Conservation (phyloP, 345 rosid genomes). For the Populus tremula region DNA sequence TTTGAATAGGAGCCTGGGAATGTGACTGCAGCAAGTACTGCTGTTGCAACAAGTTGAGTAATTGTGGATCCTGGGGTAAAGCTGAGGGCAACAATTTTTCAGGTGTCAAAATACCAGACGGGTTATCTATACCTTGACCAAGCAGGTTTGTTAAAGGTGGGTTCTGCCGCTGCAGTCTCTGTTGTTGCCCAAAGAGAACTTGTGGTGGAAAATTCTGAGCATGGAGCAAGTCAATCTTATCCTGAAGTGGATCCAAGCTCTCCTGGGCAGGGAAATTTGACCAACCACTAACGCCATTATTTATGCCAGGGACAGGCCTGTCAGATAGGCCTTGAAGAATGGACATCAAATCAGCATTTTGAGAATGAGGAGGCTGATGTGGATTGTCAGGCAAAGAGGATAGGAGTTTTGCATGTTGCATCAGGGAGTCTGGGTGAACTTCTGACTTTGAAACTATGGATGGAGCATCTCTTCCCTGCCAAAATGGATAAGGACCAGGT, state of each 20-base stretch:
- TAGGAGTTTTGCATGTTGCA: constrained; percentile 37
- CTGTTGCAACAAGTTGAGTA: constrained; percentile 74
- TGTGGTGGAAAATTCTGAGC: constrained; percentile 55
- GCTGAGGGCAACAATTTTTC: constrained; percentile 56
- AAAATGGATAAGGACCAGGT: constrained; percentile 49
- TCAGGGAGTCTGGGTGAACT: constrained; percentile 40
- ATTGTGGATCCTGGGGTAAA: constrained; percentile 68
- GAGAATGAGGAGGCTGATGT: constrained; percentile 52
- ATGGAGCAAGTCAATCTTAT: constrained; percentile 57
- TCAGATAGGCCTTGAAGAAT: constrained; percentile 68
- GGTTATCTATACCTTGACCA: constrained; percentile 62
- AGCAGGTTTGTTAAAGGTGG: constrained; percentile 58
- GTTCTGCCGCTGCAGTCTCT: constrained; percentile 50
- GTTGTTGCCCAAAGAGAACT: constrained; percentile 72
- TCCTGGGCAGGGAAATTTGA: constrained; percentile 51
- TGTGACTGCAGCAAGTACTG: constrained; percentile 69
- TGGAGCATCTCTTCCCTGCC: constrained; percentile 72
- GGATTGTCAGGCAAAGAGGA: constrained; percentile 37
- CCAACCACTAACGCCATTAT: constrained; percentile 57
- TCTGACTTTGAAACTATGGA: constrained; percentile 58
- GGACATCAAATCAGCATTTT: constrained; percentile 68
- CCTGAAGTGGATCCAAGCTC: constrained; percentile 52
- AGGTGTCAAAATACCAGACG: constrained; percentile 44
- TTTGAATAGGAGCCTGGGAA: constrained; percentile 54
- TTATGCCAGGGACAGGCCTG: constrained; percentile 51